Conservation (phyloP, 345 rosid genomes). For the Bruguiera gymnorhiza region DNA sequence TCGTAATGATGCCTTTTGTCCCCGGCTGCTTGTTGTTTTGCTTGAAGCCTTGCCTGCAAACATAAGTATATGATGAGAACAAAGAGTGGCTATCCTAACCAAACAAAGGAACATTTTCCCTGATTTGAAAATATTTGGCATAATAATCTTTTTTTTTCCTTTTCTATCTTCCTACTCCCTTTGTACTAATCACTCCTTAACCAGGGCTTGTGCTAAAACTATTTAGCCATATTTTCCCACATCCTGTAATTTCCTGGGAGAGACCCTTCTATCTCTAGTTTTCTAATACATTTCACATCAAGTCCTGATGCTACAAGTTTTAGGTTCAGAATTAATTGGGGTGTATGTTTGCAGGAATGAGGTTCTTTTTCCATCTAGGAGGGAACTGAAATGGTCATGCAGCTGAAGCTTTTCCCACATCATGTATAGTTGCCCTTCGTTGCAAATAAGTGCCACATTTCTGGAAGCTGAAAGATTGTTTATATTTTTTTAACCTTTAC, state of each 20-base stretch:
- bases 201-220: background rate
- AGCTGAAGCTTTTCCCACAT: background rate
- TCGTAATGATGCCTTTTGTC: conserved; percentile 76
- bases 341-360: background rate
- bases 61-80: conserved; percentile 8
- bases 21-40: conserved; percentile 64
- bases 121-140: background rate
- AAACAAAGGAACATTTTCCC: background rate
- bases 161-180: background rate
- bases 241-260: background rate
- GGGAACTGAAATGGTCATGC: background rate
- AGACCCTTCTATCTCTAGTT: background rate
- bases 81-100: background rate
- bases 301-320: background rate
- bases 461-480: background rate
- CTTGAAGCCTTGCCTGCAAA: conserved; percentile 84
- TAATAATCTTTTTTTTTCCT: background rate
- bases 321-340: background rate
- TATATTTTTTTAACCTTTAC: conserved; percentile 56
- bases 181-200: background rate
- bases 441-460: conserved; percentile 4
- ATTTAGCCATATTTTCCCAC: background rate
- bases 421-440: background rate
- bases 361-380: background rate
- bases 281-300: background rate